phyloP scores from a whole-genome alignment of 257 asterid species.

The Solanum medicagineum region DNA sequence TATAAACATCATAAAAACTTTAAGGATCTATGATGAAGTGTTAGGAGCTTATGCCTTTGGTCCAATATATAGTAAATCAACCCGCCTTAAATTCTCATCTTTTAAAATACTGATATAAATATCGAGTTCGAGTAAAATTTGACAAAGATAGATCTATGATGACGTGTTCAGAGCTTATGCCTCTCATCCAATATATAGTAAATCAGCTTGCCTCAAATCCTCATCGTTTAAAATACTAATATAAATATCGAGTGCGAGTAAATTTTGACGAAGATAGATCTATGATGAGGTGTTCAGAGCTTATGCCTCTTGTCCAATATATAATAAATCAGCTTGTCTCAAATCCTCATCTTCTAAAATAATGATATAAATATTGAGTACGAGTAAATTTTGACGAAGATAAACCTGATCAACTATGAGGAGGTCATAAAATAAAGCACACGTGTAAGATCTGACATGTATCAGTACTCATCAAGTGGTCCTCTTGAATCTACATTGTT shows the following conservation, averaged over 20 bases:
- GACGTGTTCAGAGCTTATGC: neutral
- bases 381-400: neutral
- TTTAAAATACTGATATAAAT: neutral
- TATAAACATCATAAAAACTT: neutral
- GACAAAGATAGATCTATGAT: neutral
- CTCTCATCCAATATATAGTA: neutral
- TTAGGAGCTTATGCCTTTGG: neutral
- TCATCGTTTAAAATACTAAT: rapidly evolving
- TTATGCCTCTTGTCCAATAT: neutral
- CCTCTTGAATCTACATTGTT: neutral
- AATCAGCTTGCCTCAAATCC: rapidly evolving
- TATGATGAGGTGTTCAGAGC: neutral
- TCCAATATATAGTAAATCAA: neutral
- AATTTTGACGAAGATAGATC: neutral
- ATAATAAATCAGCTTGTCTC: rapidly evolving
- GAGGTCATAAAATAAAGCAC: neutral
- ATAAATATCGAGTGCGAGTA: neutral
- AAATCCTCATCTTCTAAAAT: rapidly evolving
- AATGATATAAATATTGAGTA: neutral
- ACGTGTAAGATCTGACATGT: slow-evolving; percentile 11
- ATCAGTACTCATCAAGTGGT: neutral
- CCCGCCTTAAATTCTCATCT: rapidly evolving
- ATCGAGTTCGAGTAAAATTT: neutral
- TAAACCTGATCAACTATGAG: neutral
- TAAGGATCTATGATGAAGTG: neutral